Percentiles rank a stretch among this genome's conserved stretches.
phyloP scores from a whole-genome alignment of 495 filamentous ascomycete genomes.

The Bombardia bombarda region DNA sequence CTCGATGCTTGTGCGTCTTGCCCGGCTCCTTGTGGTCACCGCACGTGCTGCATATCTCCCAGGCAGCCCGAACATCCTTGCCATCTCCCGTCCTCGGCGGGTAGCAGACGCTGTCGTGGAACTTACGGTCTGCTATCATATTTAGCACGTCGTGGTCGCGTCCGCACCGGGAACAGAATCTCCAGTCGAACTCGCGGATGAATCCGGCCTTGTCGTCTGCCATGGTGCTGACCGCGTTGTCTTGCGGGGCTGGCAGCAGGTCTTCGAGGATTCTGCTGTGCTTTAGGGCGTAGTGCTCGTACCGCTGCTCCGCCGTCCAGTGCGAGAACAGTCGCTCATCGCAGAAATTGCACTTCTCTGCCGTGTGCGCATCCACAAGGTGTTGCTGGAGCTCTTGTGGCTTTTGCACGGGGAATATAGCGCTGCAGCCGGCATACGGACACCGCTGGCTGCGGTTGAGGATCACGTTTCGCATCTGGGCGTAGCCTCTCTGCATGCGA shows the following conservation, averaged over 20 bases:
- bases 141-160: constrained; percentile 13
- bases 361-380: constrained; percentile 19
- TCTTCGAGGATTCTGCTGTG: neutral
- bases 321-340: constrained; percentile 15
- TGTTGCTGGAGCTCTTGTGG: constrained; percentile 19
- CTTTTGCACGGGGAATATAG: constrained; percentile 17
- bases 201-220: neutral
- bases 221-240: neutral
- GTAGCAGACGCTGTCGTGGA: constrained; percentile 17
- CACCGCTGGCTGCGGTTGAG: constrained; percentile 26
- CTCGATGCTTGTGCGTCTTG: constrained; percentile 1
- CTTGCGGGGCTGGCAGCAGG: neutral
- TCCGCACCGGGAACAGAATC: constrained; percentile 19
- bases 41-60: neutral
- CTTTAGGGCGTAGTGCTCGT: constrained; percentile 10
- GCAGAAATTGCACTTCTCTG: constrained; percentile 21
- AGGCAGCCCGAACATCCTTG: neutral
- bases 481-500: constrained; percentile 24
- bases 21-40: constrained; percentile 1
- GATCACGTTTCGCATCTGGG: constrained; percentile 23
- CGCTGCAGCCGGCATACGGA: constrained; percentile 23
- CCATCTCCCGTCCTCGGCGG: neutral
- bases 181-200: constrained; percentile 2
- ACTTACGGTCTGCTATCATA: constrained; percentile 6
- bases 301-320: constrained; percentile 12